These are phyloP conservation scores for Alternaria infectoria DNA, from an alignment of 2,329 filamentous ascomycete species.

Conservation along the genomic window DNA sequence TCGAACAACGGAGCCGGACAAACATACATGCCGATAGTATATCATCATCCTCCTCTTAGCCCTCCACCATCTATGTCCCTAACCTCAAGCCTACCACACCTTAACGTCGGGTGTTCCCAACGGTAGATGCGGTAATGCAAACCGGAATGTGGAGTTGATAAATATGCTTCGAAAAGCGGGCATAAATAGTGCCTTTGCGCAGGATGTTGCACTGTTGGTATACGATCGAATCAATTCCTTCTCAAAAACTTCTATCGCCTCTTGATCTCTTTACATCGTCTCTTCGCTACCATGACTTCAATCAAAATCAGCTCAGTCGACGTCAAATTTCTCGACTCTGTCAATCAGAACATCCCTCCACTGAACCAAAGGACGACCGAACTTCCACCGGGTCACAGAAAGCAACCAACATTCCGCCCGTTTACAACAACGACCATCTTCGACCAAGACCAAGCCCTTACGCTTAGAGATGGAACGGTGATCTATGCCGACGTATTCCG, in stretches of 20 bases:
- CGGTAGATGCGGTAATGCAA: neutral
- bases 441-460: neutral
- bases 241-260: neutral
- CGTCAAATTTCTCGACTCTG: neutral
- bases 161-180: neutral
- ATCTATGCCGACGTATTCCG: slow-evolving; percentile 10
- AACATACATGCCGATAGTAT: neutral
- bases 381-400: neutral
- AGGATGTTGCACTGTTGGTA: neutral
- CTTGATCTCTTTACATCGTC: neutral
- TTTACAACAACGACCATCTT: neutral
- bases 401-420: neutral
- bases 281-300: neutral
- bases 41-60: neutral
- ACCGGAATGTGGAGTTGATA: neutral
- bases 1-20: neutral
- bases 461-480: slow-evolving; percentile 5
- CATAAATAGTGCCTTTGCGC: neutral
- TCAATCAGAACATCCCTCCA: neutral
- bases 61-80: neutral
- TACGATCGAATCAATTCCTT: neutral
- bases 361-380: neutral
- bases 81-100: neutral
- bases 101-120: neutral
- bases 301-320: neutral